Evolutionary conservation across 2,329 filamentous ascomycete species (phyloP).

Genomic region (Pyrenophora tritici-repentis): DNA sequence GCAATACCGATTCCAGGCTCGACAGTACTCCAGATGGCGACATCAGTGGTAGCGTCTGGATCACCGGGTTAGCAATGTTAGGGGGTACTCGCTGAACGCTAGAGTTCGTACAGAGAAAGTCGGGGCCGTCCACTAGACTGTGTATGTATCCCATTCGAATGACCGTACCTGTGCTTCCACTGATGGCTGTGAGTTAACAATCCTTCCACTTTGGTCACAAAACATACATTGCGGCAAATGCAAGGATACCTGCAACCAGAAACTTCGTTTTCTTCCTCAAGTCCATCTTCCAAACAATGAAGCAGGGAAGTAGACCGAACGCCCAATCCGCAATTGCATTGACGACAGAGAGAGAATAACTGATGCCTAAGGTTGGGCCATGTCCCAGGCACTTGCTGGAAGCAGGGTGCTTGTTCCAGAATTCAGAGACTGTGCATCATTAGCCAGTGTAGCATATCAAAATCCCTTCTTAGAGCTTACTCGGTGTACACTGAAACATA

Average conservation of each 20-base stretch:
- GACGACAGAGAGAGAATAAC: constrained; percentile 46
- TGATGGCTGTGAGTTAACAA: constrained; percentile 5
- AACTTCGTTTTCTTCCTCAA: constrained; percentile 60
- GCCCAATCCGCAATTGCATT: constrained; percentile 43
- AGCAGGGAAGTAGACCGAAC: constrained; percentile 48
- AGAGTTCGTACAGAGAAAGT: constrained; percentile 46
- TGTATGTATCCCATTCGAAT: constrained; percentile 53
- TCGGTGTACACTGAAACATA: constrained; percentile 59
- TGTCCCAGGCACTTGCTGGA: constrained; percentile 50
- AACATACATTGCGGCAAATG: constrained; percentile 49
- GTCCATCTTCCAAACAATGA: constrained; percentile 60
- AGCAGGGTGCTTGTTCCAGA: constrained; percentile 54
- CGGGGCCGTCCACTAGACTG: constrained; percentile 47
- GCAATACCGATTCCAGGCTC: constrained; percentile 48
- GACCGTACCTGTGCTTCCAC: constrained; percentile 58
- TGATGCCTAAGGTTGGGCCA: constrained; percentile 57
- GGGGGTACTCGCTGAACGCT: not conserved
- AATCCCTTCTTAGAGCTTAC: constrained; percentile 8
- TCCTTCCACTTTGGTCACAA: not conserved
- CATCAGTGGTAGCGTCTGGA: constrained; percentile 47
- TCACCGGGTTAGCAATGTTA: not conserved
- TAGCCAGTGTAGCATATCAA: not conserved
- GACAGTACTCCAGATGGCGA: constrained; percentile 48
- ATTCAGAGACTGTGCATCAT: constrained; percentile 47
- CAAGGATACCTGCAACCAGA: constrained; percentile 59